Base-by-base conservation (phyloP, 768 basidiomycete genomes). In the Suillus tomentosus region DNA sequence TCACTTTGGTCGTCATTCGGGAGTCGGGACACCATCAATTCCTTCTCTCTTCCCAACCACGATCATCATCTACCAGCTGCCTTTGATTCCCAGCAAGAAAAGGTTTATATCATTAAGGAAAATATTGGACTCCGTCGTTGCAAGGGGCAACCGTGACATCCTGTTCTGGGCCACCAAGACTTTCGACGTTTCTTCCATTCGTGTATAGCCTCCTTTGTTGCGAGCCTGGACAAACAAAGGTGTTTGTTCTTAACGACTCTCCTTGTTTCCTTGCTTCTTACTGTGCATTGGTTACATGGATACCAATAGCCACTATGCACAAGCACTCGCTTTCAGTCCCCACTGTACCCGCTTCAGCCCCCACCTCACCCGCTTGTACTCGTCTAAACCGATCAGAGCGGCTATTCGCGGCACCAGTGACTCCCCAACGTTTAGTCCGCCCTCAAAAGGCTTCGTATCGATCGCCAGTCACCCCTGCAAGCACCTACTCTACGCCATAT, bases 381-480 rank as follows among this genome's bases (percentile, higher is more conserved):
- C 81, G 81, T 66, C 68, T 76, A 39, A 74, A 75, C 62, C 72
- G 60, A 43, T 56, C 66, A 50, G 73, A 79, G 61, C 74, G 74
- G 57, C 53, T 65, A 63, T 69, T 69, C 47, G 66, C 76, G 42
- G 68, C 76, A 14, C 89, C 89, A 57, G 82, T 86, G 57, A 91
- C 89, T 40, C 89, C 89, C 51, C 89, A 89, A 74, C 85, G 89
- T 68, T 77, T 81, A 72, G 73, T 82, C 61, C 82, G 82, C 61
- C 69, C 78, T 64, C 74, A 74, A 69, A 81, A 82, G 60, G 71
- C 77, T 69, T 77, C 82, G 8, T 74, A 75, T 76, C 82, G 79
- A 74, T 88, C 88, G 66, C 88, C 89, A 22, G 73, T 82, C 60
- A 88, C 88, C 15, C 87, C 89, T 27, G 80, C 82, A 61, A 87